Conservation (phyloP, 2,329 filamentous ascomycete species). For the Colletotrichum gigasporum region DNA sequence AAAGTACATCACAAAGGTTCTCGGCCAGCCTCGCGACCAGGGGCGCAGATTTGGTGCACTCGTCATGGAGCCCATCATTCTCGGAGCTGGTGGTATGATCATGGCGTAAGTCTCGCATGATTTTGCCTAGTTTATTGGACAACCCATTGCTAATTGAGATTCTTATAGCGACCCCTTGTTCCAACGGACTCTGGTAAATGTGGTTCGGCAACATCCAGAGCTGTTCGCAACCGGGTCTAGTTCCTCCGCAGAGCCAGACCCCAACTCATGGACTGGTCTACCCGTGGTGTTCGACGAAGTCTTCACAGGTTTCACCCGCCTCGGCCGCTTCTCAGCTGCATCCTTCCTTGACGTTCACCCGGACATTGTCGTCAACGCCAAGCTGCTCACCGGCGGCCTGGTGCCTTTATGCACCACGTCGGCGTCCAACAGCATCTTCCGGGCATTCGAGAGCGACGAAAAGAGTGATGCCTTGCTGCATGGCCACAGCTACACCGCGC, state of each 20-base stretch:
- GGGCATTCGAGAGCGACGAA: slow-evolving; percentile 74
- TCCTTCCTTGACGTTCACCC: slow-evolving; percentile 75
- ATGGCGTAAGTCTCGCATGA: slow-evolving; percentile 67
- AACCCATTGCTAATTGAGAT: slow-evolving; percentile 20
- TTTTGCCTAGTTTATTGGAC: too few relatives aligned
- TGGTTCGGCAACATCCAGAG: slow-evolving; percentile 68
- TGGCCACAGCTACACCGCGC: slow-evolving; percentile 88
- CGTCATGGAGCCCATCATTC: slow-evolving; percentile 81
- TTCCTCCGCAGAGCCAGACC: slow-evolving; percentile 23
- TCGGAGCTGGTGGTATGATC: slow-evolving; percentile 86
- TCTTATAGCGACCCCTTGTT: slow-evolving; percentile 80
- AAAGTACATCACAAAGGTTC: slow-evolving; percentile 62
- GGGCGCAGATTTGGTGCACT: slow-evolving; percentile 79
- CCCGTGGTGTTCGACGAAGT: slow-evolving; percentile 88
- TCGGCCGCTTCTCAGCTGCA: slow-evolving; percentile 76
- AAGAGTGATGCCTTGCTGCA: slow-evolving; percentile 85
- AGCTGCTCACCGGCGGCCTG: slow-evolving; percentile 83
- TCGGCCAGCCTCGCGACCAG: slow-evolving; percentile 61
- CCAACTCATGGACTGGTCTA: slow-evolving; percentile 72
- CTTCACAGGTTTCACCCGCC: slow-evolving; percentile 85
- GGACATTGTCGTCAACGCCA: slow-evolving; percentile 84
- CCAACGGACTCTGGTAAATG: slow-evolving; percentile 74
- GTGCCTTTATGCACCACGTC: slow-evolving; percentile 81
- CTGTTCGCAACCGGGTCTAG: slow-evolving; percentile 55
- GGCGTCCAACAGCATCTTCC: slow-evolving; percentile 78